Base-by-base conservation (phyloP, 495 filamentous ascomycete species). In the Neurospora discreta region DNA sequence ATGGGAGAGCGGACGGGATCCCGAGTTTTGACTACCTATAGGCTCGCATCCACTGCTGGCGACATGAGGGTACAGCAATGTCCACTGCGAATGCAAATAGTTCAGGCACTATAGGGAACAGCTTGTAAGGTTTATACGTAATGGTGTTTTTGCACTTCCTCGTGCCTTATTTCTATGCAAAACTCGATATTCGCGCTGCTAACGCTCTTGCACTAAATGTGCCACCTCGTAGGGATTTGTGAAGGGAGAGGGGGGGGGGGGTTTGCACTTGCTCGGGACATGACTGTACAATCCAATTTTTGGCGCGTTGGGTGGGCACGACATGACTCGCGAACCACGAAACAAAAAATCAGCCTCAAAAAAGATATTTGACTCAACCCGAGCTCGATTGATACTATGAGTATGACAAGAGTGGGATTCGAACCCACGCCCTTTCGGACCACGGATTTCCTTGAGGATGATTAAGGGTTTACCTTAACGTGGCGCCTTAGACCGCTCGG, bases 381-480 rank as follows among this genome's bases (percentile, higher is more conserved):
- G 38, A 39, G 38, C 38, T 39, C 9, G 38, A 9, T 10, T 39
- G 38, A 39, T 39, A 9, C 38, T 1, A 39, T 39, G 38, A 7
- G 8, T 39, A 1, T 76, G 73, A 76, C 75, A 75, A 79, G 77
- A 78, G 77, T 78, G 77, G 77, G 77, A 78, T 78, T 78, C 77
- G 77, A 78, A 77, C 77, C 77, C 77, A 78, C 77, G 77, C 77
- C 77, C 77, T 78, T 78, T 78, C 77, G 77, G 77, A 78, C 75
- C 70, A 74, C 72, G 72, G 72, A 74, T 52, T 46, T 58, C 46
- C 33, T 36, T 36, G 33, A 36, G 33, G 33, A 36, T 3, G 33
- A 36, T 36, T 36, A 36, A 36, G 33, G 33, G 33, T 36, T 36
- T 36, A 36, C 33, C 33, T 36, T 36, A 36, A 36, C 33, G 33